phyloP scores from a whole-genome alignment of 306 rosid species.

The Cucumis melo region DNA sequence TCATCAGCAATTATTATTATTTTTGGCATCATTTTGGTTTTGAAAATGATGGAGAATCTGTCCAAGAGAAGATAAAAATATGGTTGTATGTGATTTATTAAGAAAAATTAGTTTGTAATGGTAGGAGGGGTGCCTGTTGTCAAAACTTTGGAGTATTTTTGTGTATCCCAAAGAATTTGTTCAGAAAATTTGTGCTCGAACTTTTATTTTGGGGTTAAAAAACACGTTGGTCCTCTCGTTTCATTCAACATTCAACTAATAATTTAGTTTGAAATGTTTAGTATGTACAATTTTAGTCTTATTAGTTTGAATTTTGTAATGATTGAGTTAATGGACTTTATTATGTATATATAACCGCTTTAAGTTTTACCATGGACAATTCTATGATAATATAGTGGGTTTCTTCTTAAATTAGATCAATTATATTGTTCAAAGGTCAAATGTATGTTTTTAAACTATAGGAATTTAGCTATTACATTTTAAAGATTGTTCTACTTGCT shows the following conservation, averaged over 20 bases:
- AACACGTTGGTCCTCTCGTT: not conserved
- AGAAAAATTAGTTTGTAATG: slow-evolving; percentile 10
- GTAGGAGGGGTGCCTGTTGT: not conserved
- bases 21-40: slow-evolving; percentile 10
- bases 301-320: too few species aligned
- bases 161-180: not conserved
- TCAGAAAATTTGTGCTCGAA: not conserved
- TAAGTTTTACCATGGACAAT: too few species aligned
- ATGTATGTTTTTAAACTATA: too few species aligned
- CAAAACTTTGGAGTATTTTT: not conserved
- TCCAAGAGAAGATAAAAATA: slow-evolving; percentile 26
- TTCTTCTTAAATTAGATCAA: too few species aligned
- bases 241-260: too few species aligned
- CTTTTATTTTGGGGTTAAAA: not conserved
- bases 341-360: not conserved
- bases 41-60: slow-evolving; percentile 27
- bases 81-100: slow-evolving; percentile 22
- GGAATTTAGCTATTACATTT: too few species aligned
- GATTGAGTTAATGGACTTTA: not conserved
- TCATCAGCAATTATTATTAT: not conserved
- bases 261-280: not conserved
- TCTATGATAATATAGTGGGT: too few species aligned
- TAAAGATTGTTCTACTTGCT: too few species aligned
- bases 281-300: not conserved
- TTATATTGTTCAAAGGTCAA: too few species aligned